These are phyloP conservation scores for Blastocystis sp. DNA, from an alignment of 352 stramenopile species.

Conservation along the genomic window DNA sequence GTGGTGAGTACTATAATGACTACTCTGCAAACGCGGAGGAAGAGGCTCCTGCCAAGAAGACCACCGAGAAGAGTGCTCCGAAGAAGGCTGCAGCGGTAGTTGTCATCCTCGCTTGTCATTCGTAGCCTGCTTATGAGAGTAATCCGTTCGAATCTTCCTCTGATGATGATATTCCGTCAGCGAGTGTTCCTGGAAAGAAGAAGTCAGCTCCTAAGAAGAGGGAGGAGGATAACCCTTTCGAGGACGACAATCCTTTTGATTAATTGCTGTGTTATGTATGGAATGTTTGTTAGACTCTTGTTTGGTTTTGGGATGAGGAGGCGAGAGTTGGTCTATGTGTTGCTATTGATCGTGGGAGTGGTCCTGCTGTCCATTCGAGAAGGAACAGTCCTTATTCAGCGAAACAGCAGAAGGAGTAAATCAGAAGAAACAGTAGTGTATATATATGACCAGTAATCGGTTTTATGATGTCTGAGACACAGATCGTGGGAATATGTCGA, in stretches of 20 bases:
- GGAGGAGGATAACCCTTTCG: slow-evolving; percentile 28
- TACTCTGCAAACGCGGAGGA: background rate
- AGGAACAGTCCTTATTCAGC: too few relatives aligned
- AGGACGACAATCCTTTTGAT: slow-evolving; percentile 59
- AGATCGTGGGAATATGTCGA: too few relatives aligned
- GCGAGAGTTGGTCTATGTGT: too few relatives aligned
- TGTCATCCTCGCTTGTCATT: background rate
- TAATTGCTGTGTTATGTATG: slow-evolving; percentile 19
- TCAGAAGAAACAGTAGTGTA: too few relatives aligned
- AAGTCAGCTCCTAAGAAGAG: background rate
- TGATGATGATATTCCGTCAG: slow-evolving; percentile 46
- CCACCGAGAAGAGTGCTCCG: background rate
- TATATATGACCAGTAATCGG: too few relatives aligned
- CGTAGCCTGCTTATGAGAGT: background rate
- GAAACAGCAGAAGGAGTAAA: too few relatives aligned
- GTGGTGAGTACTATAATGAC: slow-evolving; percentile 54
- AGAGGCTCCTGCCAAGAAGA: slow-evolving; percentile 27
- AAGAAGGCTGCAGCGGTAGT: background rate
- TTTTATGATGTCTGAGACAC: too few relatives aligned
- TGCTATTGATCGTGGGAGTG: too few relatives aligned
- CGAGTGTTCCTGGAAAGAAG: slow-evolving; percentile 23
- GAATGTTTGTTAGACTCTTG: background rate
- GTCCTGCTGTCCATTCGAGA: too few relatives aligned
- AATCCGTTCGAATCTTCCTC: slow-evolving; percentile 40
- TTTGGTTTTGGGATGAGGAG: too few relatives aligned